Percentiles rank a stretch among this genome's conserved stretches.
Evolutionary conservation across 495 filamentous ascomycete species (phyloP).

Genomic region (Aspergillus indologenus): DNA sequence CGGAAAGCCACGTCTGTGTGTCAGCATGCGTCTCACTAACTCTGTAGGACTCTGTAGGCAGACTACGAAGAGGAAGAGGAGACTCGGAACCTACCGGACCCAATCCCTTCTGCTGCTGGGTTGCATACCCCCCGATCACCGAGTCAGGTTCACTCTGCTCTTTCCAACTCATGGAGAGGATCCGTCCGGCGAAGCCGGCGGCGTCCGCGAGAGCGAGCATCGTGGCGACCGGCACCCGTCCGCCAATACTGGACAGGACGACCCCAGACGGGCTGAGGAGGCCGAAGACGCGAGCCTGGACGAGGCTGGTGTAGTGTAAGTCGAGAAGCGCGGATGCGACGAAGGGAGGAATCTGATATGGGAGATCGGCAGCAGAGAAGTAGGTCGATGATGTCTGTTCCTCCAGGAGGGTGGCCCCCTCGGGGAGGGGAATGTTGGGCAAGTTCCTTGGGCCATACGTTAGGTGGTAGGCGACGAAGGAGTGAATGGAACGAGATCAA

Average conservation of each 20-base stretch:
- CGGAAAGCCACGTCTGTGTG: background rate
- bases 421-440: background rate
- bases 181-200: background rate
- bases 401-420: background rate
- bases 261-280: background rate
- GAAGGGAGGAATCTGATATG: background rate
- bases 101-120: background rate
- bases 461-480: background rate
- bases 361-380: background rate
- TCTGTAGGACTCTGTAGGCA: no score
- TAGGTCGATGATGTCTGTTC: background rate
- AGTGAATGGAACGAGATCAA: background rate
- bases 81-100: background rate
- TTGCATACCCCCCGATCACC: slow-evolving; percentile 1
- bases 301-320: background rate
- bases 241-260: background rate
- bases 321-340: background rate
- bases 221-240: background rate
- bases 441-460: background rate
- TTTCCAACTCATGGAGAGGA: background rate
- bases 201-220: background rate
- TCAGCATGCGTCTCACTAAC: background rate
- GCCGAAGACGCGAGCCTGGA: background rate
- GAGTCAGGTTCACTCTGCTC: background rate
- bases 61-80: no score